A percentile compares a stretch with the other conserved stretches of the same genome.
These are phyloP conservation scores for Puya raimondii DNA, from an alignment of 176 grass and related monocot species.

Conservation along the genomic window DNA sequence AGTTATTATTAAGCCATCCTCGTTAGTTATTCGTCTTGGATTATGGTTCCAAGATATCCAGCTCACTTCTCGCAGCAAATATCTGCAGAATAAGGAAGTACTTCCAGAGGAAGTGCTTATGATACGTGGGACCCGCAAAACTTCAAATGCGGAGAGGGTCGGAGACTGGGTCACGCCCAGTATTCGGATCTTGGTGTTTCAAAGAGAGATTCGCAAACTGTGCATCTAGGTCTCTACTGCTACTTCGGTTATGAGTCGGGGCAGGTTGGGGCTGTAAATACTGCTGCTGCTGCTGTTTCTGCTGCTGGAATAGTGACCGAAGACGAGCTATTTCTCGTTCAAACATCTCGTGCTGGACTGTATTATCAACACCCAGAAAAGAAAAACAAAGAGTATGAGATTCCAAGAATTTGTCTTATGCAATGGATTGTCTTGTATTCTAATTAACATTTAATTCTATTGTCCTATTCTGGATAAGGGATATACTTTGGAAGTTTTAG, in stretches of 20 bases:
- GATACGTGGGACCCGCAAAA: conserved; percentile 31
- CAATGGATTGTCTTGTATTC: neutral
- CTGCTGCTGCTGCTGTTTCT: conserved; percentile 42
- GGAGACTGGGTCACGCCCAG: conserved; percentile 29
- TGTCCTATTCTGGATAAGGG: too few species aligned
- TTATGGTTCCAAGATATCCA: conserved; percentile 19
- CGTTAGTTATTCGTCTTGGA: conserved; percentile 31
- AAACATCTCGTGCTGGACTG: conserved; percentile 99
- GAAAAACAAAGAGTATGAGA: conserved; percentile 26
- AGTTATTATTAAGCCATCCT: conserved; percentile 31
- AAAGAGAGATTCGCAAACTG: conserved; percentile 83
- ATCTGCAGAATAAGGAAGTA: conserved; percentile 6
- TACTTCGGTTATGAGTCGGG: conserved; percentile 45
- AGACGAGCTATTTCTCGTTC: conserved; percentile 76
- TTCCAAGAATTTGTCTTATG: neutral
- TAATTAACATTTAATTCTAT: too few species aligned
- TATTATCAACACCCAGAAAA: conserved; percentile 22
- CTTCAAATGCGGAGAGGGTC: conserved; percentile 55
- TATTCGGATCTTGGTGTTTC: conserved; percentile 72
- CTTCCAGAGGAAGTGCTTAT: conserved; percentile 4
- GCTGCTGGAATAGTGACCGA: conserved; percentile 64
- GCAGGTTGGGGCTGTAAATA: conserved; percentile 22
- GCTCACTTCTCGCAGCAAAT: conserved; percentile 37
- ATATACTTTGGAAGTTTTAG: too few species aligned
- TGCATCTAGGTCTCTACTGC: conserved; percentile 76